Conservation (phyloP, 192 early-diverging fungal species). For the Backusella psychrophila region DNA sequence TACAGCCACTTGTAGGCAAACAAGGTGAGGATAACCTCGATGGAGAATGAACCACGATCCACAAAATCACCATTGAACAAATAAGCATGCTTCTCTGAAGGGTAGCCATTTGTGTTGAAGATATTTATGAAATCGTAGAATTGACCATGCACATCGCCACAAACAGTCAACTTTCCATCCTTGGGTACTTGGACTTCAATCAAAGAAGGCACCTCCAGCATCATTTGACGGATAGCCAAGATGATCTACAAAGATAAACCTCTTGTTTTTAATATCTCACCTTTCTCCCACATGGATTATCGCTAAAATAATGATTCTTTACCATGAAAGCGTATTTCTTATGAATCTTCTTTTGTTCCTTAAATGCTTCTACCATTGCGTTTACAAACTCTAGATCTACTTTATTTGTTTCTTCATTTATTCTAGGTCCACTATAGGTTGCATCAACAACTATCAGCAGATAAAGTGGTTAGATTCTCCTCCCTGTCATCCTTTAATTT, state of each 20-base stretch:
- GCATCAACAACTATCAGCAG: slow-evolving; percentile 53
- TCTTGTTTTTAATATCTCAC: not conserved
- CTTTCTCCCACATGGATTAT: not conserved
- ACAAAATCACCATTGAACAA: slow-evolving; percentile 99
- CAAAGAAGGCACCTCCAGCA: slow-evolving; percentile 76
- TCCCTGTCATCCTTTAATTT: not conserved
- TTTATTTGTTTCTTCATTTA: slow-evolving; percentile 57
- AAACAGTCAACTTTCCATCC: slow-evolving; percentile 80
- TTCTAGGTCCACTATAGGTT: slow-evolving; percentile 83
- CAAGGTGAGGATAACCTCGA: slow-evolving; percentile 94
- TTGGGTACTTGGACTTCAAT: slow-evolving; percentile 83
- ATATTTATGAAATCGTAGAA: slow-evolving; percentile 98
- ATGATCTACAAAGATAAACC: slow-evolving; percentile 58
- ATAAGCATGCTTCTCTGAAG: slow-evolving; percentile 79
- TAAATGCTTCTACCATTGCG: slow-evolving; percentile 73
- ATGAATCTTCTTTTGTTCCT: slow-evolving; percentile 89
- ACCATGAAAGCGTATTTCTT: slow-evolving; percentile 82
- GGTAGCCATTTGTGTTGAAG: slow-evolving; percentile 90
- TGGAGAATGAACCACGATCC: slow-evolving; percentile 95
- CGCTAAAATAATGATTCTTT: not conserved
- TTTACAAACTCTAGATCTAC: slow-evolving; percentile 81
- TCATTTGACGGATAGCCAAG: slow-evolving; percentile 67
- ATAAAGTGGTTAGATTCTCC: slow-evolving; percentile 33
- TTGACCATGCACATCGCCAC: slow-evolving; percentile 98
- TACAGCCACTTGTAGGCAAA: slow-evolving; percentile 90